Percentiles rank a stretch among this genome's conserved stretches.
Evolutionary conservation across 768 basidiomycete species (phyloP).

Genomic region (Postia placenta): DNA sequence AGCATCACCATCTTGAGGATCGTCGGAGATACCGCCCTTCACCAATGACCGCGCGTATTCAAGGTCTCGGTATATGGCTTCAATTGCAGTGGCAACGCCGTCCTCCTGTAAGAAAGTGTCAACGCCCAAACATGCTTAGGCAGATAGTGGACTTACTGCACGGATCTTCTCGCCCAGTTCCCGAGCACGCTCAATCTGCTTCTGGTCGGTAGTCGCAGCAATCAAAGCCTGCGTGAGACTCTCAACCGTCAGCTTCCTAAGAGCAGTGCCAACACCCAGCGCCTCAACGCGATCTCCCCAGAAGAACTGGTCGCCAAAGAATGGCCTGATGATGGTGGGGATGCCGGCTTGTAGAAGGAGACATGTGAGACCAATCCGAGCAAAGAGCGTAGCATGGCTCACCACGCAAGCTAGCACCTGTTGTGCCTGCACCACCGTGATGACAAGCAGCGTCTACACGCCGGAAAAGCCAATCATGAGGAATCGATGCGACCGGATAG

Average conservation of each 20-base stretch:
- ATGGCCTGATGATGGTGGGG: slow-evolving; percentile 93
- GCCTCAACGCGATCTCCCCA: slow-evolving; percentile 99
- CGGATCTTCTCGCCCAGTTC: slow-evolving; percentile 84
- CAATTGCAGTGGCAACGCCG: slow-evolving; percentile 89
- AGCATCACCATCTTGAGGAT: slow-evolving; percentile 16
- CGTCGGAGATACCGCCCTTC: slow-evolving; percentile 40
- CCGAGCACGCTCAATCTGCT: slow-evolving; percentile 83
- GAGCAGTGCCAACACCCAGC: slow-evolving; percentile 82
- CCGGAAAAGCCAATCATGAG: slow-evolving; percentile 94
- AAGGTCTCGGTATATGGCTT: slow-evolving; percentile 92
- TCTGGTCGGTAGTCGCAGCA: slow-evolving; percentile 79
- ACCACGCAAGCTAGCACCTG: slow-evolving; percentile 92
- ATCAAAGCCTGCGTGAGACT: slow-evolving; percentile 71
- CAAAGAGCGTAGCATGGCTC: slow-evolving; percentile 13
- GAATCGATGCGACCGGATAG: slow-evolving; percentile 78
- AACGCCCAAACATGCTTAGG: background rate
- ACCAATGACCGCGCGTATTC: slow-evolving; percentile 90
- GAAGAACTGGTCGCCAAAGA: slow-evolving; percentile 98
- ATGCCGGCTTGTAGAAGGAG: slow-evolving; percentile 70
- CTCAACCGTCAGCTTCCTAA: slow-evolving; percentile 83
- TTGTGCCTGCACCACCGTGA: slow-evolving; percentile 96
- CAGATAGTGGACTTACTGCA: slow-evolving; percentile 40
- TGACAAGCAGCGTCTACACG: slow-evolving; percentile 96
- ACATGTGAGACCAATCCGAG: background rate
- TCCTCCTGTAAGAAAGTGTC: slow-evolving; percentile 57